Base-by-base conservation (phyloP, 345 rosid genomes). In the Reutealis trisperma region DNA sequence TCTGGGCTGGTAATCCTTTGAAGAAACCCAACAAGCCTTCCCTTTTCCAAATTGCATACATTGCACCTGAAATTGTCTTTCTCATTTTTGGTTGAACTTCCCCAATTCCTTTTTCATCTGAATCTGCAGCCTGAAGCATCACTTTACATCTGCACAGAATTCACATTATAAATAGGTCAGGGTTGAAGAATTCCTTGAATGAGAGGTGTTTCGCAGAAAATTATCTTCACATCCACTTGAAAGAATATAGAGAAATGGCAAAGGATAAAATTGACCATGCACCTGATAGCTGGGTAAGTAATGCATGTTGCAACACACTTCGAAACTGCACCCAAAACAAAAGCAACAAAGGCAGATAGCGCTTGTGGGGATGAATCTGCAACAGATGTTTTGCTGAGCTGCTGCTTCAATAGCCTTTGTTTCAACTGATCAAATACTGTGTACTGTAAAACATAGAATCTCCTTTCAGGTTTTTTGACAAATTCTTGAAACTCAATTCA, bases 401-500 rank as follows among this genome's bases (percentile, higher is more conserved):
- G 59, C 13, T 45, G 55, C 55, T 60, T 51, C 77, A 81, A 16
- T 34, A 81, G 65, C 41, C 77, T 72, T 49, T 49, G 74, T 66
- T 81, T 81, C 83, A 81, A 72, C 72, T 81, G 83, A 81, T 81
- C 83, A 76, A 81, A 81, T 57, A 61, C 80, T 64, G 83, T 81
- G 74, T 76, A 81, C 83, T 81, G 77, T 49, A 73, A 67, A 64
- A 37, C n/a, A 41, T 21, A 74, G 12, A 74, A 45, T 41, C 16
- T 16, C 22, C 11, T 19, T 41, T 61, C 64, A 62, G 65, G 49
- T 37, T 32, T 25, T 59, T 8, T 6, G 13, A 51, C 16, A 54
- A 12, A 54, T 21, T 72, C 42, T 15, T 34, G 13, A 62, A 65
- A 70, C 47, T 61, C 62, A 21, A 27, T 16, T 8, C 61, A 34